Evolutionary conservation across 192 early-diverging fungal species (phyloP), one percentile per base, ranked within the genome.

Genomic region (Entophlyctis helioformis): DNA sequence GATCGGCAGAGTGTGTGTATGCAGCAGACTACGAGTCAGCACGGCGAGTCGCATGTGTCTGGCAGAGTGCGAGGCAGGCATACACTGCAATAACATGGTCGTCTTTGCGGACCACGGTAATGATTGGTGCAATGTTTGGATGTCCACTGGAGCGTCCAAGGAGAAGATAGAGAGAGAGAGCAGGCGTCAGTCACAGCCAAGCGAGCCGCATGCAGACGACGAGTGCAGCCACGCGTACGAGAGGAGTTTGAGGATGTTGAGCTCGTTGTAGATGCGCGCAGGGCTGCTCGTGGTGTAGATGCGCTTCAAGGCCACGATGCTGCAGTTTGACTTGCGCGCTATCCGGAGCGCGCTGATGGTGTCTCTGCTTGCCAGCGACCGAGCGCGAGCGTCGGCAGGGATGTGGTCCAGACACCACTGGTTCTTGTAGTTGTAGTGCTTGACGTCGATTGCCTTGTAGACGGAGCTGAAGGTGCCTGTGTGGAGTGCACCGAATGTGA

Each of bases 391-490:
- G n/a, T n/a, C n/a, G 10, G 1, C 34, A 16, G 48, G 13, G 20
- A 7, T 22, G 13, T 34, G 16, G 16, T 27, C 5, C 21, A 22
- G 16, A 12, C 39, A 27, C 57, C 45, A 55, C 23, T 57, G 51
- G 54, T 92, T 91, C 36, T 86, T 76, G 54, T 84, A 88, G 10
- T 56, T 43, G 7, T 78, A 63, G 50, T 89, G 76, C 25, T 74
- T 59, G 9, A 85, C 51, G 48, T 96, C 89, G 12, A 87, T 51
- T 2, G 90, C 89, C 54, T 84, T 89, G 65, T 93, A 96, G 2
- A 96, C 92, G 0, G 82, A 80, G 53, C 84, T 86, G 52, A 93
- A 96, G 0, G 90, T 93, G 11, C 92, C 85, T 83, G 28, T 22
- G 38, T 3, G 53, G 24, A 26, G 15, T 32, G 13, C 11, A 36